Evolutionary conservation across 2,329 filamentous ascomycete genomes (phyloP).

Genomic region (Fonsecaea monophora): DNA sequence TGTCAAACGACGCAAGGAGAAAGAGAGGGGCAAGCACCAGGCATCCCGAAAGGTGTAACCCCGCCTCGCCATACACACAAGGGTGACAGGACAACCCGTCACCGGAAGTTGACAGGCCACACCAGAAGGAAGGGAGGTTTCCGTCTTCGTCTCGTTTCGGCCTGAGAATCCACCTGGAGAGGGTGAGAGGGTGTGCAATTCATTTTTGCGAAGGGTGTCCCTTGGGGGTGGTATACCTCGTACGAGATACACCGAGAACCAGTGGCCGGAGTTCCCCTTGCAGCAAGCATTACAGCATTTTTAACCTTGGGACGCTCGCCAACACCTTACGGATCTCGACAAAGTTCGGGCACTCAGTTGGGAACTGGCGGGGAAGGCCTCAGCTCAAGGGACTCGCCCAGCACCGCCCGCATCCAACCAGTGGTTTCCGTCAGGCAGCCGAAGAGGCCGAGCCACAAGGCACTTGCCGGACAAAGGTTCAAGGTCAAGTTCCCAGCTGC

Average conservation of each 20-base stretch:
- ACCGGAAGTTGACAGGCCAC: conserved; percentile 25
- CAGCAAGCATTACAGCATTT: conserved; percentile 5
- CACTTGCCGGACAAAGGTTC: conserved; percentile 8
- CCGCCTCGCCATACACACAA: conserved; percentile 2
- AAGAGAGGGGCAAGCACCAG: conserved; percentile 17
- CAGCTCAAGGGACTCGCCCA: not conserved
- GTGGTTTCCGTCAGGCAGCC: conserved; percentile 18
- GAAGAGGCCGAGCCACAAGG: conserved; percentile 10
- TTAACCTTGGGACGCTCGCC: not conserved
- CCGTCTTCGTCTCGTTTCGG: conserved; percentile 13
- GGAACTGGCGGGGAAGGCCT: not conserved
- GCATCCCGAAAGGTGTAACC: conserved; percentile 20
- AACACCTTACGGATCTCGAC: not conserved
- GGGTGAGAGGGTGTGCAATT: not conserved
- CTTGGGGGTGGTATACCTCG: too few relatives aligned
- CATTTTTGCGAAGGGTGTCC: not conserved
- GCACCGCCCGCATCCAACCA: not conserved
- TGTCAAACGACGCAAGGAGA: conserved; percentile 10
- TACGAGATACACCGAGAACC: not conserved
- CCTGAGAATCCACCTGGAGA: not conserved
- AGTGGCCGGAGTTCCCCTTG: conserved; percentile 10
- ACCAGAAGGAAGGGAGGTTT: conserved; percentile 17
- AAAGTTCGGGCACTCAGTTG: not conserved
- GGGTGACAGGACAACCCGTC: conserved; percentile 7
- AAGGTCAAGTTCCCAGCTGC: not conserved